A percentile compares a stretch with the other conserved stretches of the same genome.
phyloP scores from a whole-genome alignment of 1,139 yeast genomes.

The Suhomyces atakaporum region DNA sequence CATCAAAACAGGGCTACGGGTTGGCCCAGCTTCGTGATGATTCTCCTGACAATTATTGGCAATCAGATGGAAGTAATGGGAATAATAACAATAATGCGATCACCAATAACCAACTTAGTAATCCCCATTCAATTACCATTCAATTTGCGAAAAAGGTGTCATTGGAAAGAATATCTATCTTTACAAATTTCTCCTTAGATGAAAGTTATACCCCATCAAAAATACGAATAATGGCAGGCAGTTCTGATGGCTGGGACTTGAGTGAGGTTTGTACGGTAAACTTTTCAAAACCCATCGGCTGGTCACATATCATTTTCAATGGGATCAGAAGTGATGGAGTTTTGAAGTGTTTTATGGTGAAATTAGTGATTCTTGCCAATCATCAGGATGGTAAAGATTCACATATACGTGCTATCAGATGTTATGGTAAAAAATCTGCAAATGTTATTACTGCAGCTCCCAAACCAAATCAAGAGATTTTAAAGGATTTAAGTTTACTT shows the following conservation, averaged over 20 bases:
- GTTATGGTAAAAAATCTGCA: slow-evolving; percentile 40
- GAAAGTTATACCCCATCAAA: slow-evolving; percentile 92
- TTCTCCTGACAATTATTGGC: slow-evolving; percentile 82
- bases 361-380: slow-evolving; percentile 71
- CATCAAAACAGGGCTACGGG: slow-evolving; percentile 73
- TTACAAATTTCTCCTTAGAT: slow-evolving; percentile 66
- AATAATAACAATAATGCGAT: slow-evolving; percentile 26
- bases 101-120: slow-evolving; percentile 47
- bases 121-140: slow-evolving; percentile 81
- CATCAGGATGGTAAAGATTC: slow-evolving; percentile 98
- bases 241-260: slow-evolving; percentile 78
- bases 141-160: slow-evolving; percentile 81
- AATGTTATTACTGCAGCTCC: slow-evolving; percentile 6
- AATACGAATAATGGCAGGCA: slow-evolving; percentile 75
- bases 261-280: slow-evolving; percentile 69
- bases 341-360: slow-evolving; percentile 71
- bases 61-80: slow-evolving; percentile 73
- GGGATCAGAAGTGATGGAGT: slow-evolving; percentile 60
- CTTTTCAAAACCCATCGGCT: slow-evolving; percentile 76
- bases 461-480: slow-evolving; percentile 20
- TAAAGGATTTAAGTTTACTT: slow-evolving; percentile 32
- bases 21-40: slow-evolving; percentile 72
- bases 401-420: slow-evolving; percentile 76
- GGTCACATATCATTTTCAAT: slow-evolving; percentile 75
- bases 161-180: slow-evolving; percentile 69